Conservation (phyloP, 306 rosid genomes). For the Astragalus membranaceus region DNA sequence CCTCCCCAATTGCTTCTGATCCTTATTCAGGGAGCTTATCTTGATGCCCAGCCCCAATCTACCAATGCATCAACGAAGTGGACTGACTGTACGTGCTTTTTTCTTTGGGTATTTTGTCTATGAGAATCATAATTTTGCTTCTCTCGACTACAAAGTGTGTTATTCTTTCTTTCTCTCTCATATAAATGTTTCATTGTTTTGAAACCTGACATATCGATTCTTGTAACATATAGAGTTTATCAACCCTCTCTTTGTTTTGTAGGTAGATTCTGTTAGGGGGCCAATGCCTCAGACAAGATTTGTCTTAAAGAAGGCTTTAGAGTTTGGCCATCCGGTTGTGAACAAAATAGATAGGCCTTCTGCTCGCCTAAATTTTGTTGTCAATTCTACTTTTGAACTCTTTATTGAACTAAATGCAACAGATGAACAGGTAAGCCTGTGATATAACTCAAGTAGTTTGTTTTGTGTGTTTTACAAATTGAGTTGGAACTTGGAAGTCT, state of each 20-base stretch:
- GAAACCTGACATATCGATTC: neutral
- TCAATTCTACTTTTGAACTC: constrained; percentile 94
- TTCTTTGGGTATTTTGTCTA: no score
- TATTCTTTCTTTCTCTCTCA: neutral
- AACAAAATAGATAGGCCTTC: constrained; percentile 94
- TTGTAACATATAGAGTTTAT: constrained; percentile 1
- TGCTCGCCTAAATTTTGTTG: constrained; percentile 88
- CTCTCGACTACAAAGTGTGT: neutral
- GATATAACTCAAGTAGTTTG: constrained; percentile 6
- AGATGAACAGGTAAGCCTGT: constrained; percentile 54
- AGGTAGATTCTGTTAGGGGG: constrained; percentile 99
- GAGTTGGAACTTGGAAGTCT: neutral
- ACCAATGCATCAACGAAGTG: no score
- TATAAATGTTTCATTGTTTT: neutral
- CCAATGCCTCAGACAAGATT: constrained; percentile 99
- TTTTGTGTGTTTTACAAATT: neutral
- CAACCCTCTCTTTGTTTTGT: constrained; percentile 26
- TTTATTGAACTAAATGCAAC: constrained; percentile 93
- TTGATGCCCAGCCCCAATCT: no score
- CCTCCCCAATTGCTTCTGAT: no score
- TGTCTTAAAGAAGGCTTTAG: constrained; percentile 97
- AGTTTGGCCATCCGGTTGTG: constrained; percentile 93
- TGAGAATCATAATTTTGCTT: neutral
- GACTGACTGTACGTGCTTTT: no score
- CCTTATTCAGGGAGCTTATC: no score